phyloP scores from a whole-genome alignment of 305 asterid genomes.

The Caryopteris hybrid region DNA sequence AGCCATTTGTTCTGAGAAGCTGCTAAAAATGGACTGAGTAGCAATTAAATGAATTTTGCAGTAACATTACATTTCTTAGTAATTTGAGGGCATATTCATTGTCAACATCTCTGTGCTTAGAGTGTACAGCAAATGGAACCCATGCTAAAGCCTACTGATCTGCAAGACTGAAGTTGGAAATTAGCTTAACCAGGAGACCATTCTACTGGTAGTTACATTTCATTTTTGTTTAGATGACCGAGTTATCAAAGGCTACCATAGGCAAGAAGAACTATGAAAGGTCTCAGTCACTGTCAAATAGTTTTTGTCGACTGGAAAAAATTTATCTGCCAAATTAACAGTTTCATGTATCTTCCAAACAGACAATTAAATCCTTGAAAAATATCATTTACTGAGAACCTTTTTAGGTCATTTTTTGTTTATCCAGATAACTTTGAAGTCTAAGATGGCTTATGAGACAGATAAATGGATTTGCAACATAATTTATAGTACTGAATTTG shows the following conservation, averaged over 20 bases:
- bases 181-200: background rate
- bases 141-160: background rate
- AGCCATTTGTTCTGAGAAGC: slow-evolving; percentile 26
- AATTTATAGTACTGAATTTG: background rate
- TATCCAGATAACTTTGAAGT: background rate
- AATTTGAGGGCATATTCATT: background rate
- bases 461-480: background rate
- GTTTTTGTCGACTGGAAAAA: too few species aligned
- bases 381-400: background rate
- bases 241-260: background rate
- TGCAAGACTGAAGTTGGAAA: background rate
- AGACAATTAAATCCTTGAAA: background rate
- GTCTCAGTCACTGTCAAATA: too few species aligned
- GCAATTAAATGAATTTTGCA: slow-evolving; percentile 1
- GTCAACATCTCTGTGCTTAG: background rate
- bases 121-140: background rate
- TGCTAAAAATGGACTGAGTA: background rate
- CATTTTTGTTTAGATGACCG: background rate
- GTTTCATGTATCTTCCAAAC: background rate
- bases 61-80: slow-evolving; percentile 6
- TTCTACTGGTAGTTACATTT: too few species aligned
- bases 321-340: background rate
- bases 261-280: too few species aligned
- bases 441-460: background rate
- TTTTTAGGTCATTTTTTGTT: background rate